Conservation (phyloP, 1,284 basidiomycete species). For the Austroboletus novae-zelandiae region DNA sequence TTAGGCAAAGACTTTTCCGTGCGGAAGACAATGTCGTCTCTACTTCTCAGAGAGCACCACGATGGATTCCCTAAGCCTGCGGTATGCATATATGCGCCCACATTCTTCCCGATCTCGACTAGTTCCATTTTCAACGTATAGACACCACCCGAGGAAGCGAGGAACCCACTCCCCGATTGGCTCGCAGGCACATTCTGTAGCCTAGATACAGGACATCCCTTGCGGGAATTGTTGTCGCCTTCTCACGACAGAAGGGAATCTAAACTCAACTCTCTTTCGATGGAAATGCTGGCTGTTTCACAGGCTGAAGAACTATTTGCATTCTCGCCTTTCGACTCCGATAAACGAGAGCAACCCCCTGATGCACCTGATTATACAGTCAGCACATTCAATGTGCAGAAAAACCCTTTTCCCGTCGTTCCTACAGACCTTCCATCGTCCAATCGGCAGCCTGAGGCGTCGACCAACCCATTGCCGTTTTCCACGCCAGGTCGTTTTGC, state of each 20-base stretch:
- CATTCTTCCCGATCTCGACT: constrained; percentile 9
- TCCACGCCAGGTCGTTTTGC: constrained; percentile 29
- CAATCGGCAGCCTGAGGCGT: not conserved
- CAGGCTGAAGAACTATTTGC: constrained; percentile 28
- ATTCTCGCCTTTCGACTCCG: constrained; percentile 28
- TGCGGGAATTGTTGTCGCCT: constrained; percentile 40
- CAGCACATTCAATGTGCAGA: not conserved
- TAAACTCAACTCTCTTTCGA: not conserved
- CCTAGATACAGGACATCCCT: constrained; percentile 43
- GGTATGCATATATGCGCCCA: constrained; percentile 36
- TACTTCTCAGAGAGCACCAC: constrained; percentile 8
- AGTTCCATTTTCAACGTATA: constrained; percentile 17
- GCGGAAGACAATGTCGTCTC: constrained; percentile 36
- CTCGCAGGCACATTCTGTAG: constrained; percentile 42
- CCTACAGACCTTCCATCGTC: not conserved
- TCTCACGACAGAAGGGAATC: constrained; percentile 8
- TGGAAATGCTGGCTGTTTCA: constrained; percentile 4
- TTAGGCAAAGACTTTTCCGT: constrained; percentile 42
- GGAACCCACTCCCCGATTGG: constrained; percentile 43
- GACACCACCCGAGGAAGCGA: constrained; percentile 15
- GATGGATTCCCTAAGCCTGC: constrained; percentile 8
- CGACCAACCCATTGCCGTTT: constrained; percentile 18
- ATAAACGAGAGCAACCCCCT: constrained; percentile 8
- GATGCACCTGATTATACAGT: constrained; percentile 4
- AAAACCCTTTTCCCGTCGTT: not conserved